phyloP scores from a whole-genome alignment of 441 rosid genomes.

The Melastoma candidum region DNA sequence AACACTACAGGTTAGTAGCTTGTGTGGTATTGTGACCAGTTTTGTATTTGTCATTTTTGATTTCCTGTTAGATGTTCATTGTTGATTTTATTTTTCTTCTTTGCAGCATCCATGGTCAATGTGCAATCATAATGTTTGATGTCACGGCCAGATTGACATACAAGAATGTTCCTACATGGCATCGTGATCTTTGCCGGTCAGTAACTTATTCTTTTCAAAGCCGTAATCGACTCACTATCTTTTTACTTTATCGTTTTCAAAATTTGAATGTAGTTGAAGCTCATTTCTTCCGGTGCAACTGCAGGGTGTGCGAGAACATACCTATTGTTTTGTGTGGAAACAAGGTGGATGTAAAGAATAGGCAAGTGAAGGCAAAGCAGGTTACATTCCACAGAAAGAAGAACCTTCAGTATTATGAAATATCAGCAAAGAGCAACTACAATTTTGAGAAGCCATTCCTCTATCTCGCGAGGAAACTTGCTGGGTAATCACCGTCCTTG shows the following conservation, averaged over 20 bases:
- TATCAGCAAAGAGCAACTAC: slow-evolving; percentile 22
- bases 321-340: slow-evolving; percentile 19
- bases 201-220: slow-evolving; percentile 24
- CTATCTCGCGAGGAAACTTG: slow-evolving; percentile 72
- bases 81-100: background rate
- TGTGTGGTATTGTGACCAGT: too few relatives aligned
- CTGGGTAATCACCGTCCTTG: slow-evolving; percentile 38
- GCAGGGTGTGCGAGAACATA: slow-evolving; percentile 18
- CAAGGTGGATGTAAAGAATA: slow-evolving; percentile 21
- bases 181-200: slow-evolving; percentile 81
- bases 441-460: slow-evolving; percentile 17
- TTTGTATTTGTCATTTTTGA: too few relatives aligned
- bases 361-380: slow-evolving; percentile 21
- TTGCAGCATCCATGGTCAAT: slow-evolving; percentile 81
- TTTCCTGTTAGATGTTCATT: too few relatives aligned
- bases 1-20: too few relatives aligned
- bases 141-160: slow-evolving; percentile 14
- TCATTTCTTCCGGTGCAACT: background rate
- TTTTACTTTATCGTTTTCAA: background rate
- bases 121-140: slow-evolving; percentile 36
- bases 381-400: slow-evolving; percentile 21
- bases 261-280: background rate
- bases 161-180: slow-evolving; percentile 48
- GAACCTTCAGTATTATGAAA: slow-evolving; percentile 20
- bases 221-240: background rate